Conservation (phyloP, 1,284 basidiomycete genomes). For the Coniferiporia weirii region DNA sequence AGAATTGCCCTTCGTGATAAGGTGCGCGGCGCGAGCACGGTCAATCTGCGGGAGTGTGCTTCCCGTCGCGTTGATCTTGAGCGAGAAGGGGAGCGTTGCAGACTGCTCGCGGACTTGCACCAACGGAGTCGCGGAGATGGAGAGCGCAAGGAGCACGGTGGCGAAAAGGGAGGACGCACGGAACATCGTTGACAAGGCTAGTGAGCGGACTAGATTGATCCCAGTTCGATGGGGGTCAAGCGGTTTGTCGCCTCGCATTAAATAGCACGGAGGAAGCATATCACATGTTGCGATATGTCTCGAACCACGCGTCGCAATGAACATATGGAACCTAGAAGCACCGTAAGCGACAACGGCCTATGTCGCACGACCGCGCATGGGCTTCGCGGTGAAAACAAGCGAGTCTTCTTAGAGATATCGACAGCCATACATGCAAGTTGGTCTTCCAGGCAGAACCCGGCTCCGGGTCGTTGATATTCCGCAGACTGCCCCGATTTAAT, state of each 20-base stretch:
- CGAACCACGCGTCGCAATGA: background rate
- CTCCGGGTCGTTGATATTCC: too few species aligned
- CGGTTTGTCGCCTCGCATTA: background rate
- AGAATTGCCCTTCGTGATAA: background rate
- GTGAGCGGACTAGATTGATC: background rate
- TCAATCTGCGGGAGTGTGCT: conserved; percentile 16
- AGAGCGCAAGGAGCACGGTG: background rate
- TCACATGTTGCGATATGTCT: background rate
- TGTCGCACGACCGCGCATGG: too few species aligned
- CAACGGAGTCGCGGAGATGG: background rate
- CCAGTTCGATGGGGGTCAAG: background rate
- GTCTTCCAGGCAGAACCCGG: too few species aligned
- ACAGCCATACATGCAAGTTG: too few species aligned
- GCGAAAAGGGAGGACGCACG: background rate
- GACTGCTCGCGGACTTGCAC: conserved; percentile 5
- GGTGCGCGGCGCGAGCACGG: conserved; percentile 12
- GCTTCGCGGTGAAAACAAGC: too few species aligned
- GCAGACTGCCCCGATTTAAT: too few species aligned
- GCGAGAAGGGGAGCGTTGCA: conserved; percentile 7
- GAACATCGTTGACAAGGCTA: background rate
- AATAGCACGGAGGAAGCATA: background rate
- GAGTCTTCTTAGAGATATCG: too few species aligned
- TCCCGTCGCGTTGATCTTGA: conserved; percentile 7
- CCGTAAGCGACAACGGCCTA: too few species aligned
- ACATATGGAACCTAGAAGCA: background rate